A percentile compares a stretch with the other conserved stretches of the same genome.
Evolutionary conservation across 805 yeast species (phyloP).

Genomic region (Wickerhamiella bombiphila): DNA sequence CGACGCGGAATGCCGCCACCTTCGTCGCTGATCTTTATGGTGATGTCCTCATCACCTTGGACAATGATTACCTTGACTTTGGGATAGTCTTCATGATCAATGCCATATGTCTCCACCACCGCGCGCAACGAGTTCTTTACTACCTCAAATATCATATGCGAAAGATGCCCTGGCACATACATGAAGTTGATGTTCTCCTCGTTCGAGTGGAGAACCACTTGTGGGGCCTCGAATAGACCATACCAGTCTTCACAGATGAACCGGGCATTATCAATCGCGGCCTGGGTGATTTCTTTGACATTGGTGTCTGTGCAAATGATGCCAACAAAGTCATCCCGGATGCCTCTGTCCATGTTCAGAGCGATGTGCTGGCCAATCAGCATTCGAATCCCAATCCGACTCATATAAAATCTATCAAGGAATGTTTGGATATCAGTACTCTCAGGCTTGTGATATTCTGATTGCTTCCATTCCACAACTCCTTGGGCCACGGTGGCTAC

Average conservation of each 20-base stretch:
- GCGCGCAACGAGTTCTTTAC: conserved; percentile 78
- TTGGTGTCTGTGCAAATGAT: conserved; percentile 77
- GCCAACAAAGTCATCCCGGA: conserved; percentile 60
- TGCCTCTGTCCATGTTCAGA: conserved; percentile 49
- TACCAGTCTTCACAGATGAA: conserved; percentile 86
- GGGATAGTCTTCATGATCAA: conserved; percentile 56
- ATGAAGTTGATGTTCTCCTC: conserved; percentile 56
- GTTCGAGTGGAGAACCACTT: conserved; percentile 64
- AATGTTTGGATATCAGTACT: conserved; percentile 67
- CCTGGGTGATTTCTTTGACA: conserved; percentile 68
- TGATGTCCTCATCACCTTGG: conserved; percentile 80
- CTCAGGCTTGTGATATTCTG: conserved; percentile 33
- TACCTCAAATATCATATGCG: conserved; percentile 82
- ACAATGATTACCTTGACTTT: conserved; percentile 77
- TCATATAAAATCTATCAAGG: conserved; percentile 76
- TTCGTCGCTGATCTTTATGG: conserved; percentile 80
- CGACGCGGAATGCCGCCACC: conserved; percentile 88
- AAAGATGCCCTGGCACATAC: conserved; percentile 87
- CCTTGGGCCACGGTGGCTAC: conserved; percentile 88
- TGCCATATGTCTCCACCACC: conserved; percentile 67
- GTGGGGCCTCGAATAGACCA: conserved; percentile 74
- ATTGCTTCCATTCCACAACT: conserved; percentile 73
- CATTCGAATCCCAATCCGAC: conserved; percentile 85
- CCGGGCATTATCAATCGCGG: conserved; percentile 80
- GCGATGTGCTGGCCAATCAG: conserved; percentile 90